Evolutionary conservation across 257 asterid genomes (phyloP), one percentile per base, ranked within the genome.

Genomic region (Mentha longifolia): DNA sequence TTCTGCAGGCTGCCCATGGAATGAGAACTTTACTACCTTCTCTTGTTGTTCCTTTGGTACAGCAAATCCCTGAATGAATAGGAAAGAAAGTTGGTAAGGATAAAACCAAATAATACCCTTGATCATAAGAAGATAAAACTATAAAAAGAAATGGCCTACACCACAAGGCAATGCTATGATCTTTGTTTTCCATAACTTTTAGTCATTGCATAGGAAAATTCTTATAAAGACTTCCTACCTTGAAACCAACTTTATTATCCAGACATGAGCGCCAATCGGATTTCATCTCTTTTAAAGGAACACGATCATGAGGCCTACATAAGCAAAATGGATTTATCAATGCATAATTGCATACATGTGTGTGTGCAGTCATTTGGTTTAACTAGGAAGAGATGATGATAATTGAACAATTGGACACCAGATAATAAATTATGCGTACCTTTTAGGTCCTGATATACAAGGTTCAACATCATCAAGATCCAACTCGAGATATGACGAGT

Each of bases 391-490:
- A 28, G 46, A 37, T 14, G 61, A 82, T 52, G 9, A 22, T 70
- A 50, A 61, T 43, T 12, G 10, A 37, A 56, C 46, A 11, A 22
- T 41, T 12, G 16, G 25, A 35, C 25, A 15, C n/a, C 22, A 17
- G 7, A 54, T 42, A 63, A 15, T 16, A 45, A 19, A 10, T 17
- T 22, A 33, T 49, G 59, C 43, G 39, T 68, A 92, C 97, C 98
- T 87, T 76, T 92, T 92, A 22, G 98, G 98, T 80, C 98, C 96
- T 28, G 98, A 92, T 66, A 90, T 73, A 78, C 95, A 92, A 57
- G 98, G 96, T 61, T 80, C 95, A 39, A 92, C 97, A 51, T 79
- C 85, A 46, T 71, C 80, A 66, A 92, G 97, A 60, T 90, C 89
- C 73, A 92, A 83, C 59, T 82, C 86, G 80, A 90, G 71, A 81